These are phyloP conservation scores for Pelargonium citronellum DNA, from an alignment of 441 rosid genomes.

Conservation along the genomic window DNA sequence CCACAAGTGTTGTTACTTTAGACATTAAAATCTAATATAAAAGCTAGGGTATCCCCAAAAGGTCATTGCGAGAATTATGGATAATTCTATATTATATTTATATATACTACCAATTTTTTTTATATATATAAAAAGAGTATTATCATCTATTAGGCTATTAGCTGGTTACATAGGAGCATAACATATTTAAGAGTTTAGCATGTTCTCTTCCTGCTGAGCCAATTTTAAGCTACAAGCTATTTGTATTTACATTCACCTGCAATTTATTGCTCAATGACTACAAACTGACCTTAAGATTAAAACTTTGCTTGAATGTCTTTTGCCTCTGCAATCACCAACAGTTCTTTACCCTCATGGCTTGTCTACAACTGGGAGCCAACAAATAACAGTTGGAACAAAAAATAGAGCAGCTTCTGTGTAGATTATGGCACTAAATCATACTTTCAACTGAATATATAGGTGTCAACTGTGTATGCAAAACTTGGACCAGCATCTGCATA, in stretches of 20 bases:
- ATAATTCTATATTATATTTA: neutral
- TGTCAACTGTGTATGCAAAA: too few species aligned
- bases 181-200: too few species aligned
- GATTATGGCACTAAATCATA: neutral
- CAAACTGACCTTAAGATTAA: conserved; percentile 23
- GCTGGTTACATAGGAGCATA: neutral
- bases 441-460: too few species aligned
- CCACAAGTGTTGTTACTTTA: neutral
- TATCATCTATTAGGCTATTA: neutral
- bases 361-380: neutral
- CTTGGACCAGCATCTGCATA: neutral
- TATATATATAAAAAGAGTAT: neutral
- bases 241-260: neutral
- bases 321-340: conserved; percentile 13
- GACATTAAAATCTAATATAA: neutral
- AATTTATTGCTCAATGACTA: neutral
- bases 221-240: neutral
- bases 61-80: neutral
- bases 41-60: neutral
- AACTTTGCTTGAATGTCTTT: neutral
- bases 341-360: conserved; percentile 11
- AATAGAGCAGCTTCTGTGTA: conserved; percentile 15
- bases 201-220: too few species aligned
- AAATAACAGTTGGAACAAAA: neutral
- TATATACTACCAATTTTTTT: neutral